These are phyloP conservation scores for Pseudoturritis turrita DNA, from an alignment of 345 rosid species.

Conservation along the genomic window DNA sequence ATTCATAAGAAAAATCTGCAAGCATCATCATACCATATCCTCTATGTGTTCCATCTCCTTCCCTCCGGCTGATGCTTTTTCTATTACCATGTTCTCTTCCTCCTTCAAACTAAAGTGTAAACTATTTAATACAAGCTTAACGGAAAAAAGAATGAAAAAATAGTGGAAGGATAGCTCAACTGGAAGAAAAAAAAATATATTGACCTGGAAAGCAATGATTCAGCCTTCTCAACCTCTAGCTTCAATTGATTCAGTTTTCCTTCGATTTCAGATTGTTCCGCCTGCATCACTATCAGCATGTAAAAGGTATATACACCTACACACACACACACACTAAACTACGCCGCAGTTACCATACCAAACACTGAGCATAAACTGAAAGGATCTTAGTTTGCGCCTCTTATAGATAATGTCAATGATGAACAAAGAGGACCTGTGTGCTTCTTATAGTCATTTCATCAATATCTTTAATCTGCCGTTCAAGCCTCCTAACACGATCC, in stretches of 20 bases:
- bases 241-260: constrained; percentile 49
- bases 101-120: constrained; percentile 52
- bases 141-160: not conserved
- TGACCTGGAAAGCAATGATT: constrained; percentile 50
- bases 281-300: constrained; percentile 41
- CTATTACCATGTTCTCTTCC: constrained; percentile 51
- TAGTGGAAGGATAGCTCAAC: not conserved
- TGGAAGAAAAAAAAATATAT: not conserved
- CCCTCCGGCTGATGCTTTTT: constrained; percentile 31
- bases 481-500: constrained; percentile 42
- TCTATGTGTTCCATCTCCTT: constrained; percentile 43
- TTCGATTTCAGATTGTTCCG: constrained; percentile 72
- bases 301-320: not conserved
- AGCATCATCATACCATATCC: constrained; percentile 45
- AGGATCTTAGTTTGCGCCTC: not conserved
- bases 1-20: not conserved
- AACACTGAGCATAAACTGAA: not conserved
- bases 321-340: not conserved
- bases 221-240: constrained; percentile 45
- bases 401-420: not conserved
- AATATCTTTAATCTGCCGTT: constrained; percentile 56
- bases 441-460: constrained; percentile 54
- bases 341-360: not conserved
- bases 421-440: constrained; percentile 57
- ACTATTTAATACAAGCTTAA: not conserved